Conservation (phyloP, 169 alveolate species). For the Plasmodium falciparum region DNA sequence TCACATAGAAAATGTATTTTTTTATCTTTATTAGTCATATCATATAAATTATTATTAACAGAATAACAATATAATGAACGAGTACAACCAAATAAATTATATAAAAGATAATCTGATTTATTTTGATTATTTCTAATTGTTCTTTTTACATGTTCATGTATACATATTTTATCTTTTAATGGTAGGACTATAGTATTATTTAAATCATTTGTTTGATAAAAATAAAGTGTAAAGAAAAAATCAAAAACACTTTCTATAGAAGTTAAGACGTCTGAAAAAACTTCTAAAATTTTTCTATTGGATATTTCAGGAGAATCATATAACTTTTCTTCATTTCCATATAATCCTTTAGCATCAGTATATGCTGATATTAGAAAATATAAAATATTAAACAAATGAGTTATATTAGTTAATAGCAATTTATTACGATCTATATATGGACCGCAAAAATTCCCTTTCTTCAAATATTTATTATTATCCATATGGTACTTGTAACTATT, state of each 20-base stretch:
- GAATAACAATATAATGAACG: conserved; percentile 70
- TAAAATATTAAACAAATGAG: conserved; percentile 60
- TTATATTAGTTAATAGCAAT: conserved; percentile 26
- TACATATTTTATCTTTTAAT: conserved; percentile 48
- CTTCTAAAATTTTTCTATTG: conserved; percentile 59
- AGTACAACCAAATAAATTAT: conserved; percentile 53
- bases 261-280: conserved; percentile 51
- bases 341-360: conserved; percentile 50
- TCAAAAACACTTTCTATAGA: conserved; percentile 64
- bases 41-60: conserved; percentile 63
- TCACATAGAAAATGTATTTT: conserved; percentile 37
- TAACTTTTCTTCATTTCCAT: conserved; percentile 60
- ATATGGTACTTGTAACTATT: no score
- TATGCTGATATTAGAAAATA: conserved; percentile 52
- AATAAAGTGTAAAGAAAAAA: conserved; percentile 55
- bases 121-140: conserved; percentile 58
- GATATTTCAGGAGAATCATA: conserved; percentile 56
- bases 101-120: conserved; percentile 54
- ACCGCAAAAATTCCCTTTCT: conserved; percentile 20
- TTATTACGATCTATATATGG: conserved; percentile 59
- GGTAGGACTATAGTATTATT: conserved; percentile 20
- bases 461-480: conserved; percentile 9
- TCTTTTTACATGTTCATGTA: conserved; percentile 71
- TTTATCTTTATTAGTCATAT: conserved; percentile 11
- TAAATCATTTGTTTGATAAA: conserved; percentile 66